phyloP scores from a whole-genome alignment of 148 eudicot genomes.

The Rhododendron molle region DNA sequence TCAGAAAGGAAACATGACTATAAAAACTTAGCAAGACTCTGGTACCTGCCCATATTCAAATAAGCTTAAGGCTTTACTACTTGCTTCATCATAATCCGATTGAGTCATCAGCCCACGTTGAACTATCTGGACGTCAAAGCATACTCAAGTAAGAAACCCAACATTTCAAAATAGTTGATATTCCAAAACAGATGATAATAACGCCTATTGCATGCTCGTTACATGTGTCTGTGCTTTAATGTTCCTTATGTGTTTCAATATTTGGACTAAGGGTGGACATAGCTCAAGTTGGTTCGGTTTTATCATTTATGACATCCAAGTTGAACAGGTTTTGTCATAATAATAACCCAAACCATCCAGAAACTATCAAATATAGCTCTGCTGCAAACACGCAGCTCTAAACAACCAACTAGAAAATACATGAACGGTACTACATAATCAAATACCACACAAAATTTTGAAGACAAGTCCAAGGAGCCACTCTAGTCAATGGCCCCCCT shows the following conservation, averaged over 20 bases:
- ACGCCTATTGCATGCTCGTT: not conserved
- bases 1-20: not conserved
- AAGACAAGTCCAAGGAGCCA: not conserved
- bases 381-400: not conserved
- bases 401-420: not conserved
- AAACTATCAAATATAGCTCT: not conserved
- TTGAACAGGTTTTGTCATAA: not conserved
- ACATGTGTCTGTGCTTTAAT: not conserved
- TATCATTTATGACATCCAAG: not conserved
- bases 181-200: not conserved
- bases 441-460: not conserved
- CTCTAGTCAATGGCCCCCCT: not conserved
- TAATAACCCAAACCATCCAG: not conserved
- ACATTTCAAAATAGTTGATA: not conserved
- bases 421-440: not conserved
- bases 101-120: conserved; percentile 74
- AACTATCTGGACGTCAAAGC: conserved; percentile 55
- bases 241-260: not conserved
- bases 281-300: not conserved
- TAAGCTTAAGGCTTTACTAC: conserved; percentile 69
- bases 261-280: not conserved
- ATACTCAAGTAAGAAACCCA: not conserved
- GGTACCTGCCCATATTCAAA: conserved; percentile 91
- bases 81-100: conserved; percentile 78
- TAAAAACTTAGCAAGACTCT: not conserved